These are phyloP conservation scores for Mycosphaerelloides madeirae DNA, from an alignment of 2,329 filamentous ascomycete species.

Conservation along the genomic window DNA sequence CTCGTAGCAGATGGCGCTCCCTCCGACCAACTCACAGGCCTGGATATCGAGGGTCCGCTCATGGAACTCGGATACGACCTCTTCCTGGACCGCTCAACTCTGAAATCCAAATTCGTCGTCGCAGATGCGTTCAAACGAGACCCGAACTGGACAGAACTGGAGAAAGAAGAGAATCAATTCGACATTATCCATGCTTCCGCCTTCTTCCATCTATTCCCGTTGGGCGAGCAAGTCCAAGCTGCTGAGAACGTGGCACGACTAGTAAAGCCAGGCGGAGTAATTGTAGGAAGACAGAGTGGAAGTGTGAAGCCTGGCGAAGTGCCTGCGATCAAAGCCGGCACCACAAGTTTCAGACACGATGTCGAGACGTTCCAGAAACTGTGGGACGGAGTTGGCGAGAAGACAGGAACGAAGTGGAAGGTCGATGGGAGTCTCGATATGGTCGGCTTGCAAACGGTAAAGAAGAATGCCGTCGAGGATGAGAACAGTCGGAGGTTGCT, in stretches of 20 bases:
- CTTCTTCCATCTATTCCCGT: slow-evolving; percentile 44
- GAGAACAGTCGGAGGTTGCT: too few species aligned
- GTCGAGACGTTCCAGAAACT: slow-evolving; percentile 33
- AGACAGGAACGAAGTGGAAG: slow-evolving; percentile 35
- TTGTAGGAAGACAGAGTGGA: slow-evolving; percentile 40
- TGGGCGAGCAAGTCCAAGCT: slow-evolving; percentile 36
- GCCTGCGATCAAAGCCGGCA: not conserved
- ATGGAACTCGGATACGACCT: slow-evolving; percentile 37
- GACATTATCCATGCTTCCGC: slow-evolving; percentile 40
- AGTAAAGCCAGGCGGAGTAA: slow-evolving; percentile 33
- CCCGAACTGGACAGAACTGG: not conserved
- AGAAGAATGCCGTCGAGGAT: too few species aligned
- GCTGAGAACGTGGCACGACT: slow-evolving; percentile 31
- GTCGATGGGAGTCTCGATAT: too few species aligned
- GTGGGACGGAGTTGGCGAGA: slow-evolving; percentile 37
- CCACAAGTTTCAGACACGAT: slow-evolving; percentile 36
- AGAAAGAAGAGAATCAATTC: too few species aligned
- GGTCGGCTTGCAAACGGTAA: too few species aligned
- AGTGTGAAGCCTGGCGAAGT: slow-evolving; percentile 19
- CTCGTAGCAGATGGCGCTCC: slow-evolving; percentile 36
- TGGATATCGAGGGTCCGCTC: slow-evolving; percentile 32
- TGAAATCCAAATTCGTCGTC: slow-evolving; percentile 31
- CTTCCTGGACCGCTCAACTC: slow-evolving; percentile 33
- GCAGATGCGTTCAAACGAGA: slow-evolving; percentile 33
- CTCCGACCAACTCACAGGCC: slow-evolving; percentile 29